phyloP scores from a whole-genome alignment of 163 green algal genomes.

The Scenedesmus sp. region DNA sequence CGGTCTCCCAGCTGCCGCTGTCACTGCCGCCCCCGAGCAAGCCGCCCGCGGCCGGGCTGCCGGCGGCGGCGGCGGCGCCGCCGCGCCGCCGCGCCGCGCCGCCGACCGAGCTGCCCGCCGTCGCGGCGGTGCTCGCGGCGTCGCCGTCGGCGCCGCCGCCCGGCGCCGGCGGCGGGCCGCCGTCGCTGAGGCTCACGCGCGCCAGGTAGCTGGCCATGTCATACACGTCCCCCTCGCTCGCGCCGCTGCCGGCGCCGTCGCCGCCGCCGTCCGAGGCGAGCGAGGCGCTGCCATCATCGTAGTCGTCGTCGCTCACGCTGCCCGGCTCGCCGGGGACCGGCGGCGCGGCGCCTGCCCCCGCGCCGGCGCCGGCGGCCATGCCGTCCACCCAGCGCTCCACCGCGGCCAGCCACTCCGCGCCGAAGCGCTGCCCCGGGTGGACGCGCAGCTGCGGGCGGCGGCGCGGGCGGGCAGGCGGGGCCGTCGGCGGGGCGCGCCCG shows the following conservation, averaged over 20 bases:
- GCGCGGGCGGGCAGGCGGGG: no score
- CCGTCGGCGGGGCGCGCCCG: no score
- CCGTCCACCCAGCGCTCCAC: constrained; percentile 30
- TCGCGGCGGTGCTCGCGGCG: neutral
- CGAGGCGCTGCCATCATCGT: neutral
- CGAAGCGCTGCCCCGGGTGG: constrained; percentile 37
- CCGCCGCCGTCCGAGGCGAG: neutral
- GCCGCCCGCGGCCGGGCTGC: neutral
- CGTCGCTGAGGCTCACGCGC: constrained; percentile 2
- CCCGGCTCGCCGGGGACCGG: constrained; percentile 10
- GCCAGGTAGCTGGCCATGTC: constrained; percentile 38
- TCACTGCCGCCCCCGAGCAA: neutral
- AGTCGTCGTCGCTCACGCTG: constrained; percentile 24
- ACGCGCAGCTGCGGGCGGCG: constrained; percentile 34
- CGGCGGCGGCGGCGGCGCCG: neutral
- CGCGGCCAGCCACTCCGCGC: constrained; percentile 22
- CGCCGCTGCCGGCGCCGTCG: constrained; percentile 1
- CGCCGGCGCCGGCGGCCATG: constrained; percentile 18
- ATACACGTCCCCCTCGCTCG: constrained; percentile 18
- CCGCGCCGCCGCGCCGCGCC: neutral
- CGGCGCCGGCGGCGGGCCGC: neutral
- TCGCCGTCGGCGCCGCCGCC: constrained; percentile 4
- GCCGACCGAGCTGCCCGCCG: neutral
- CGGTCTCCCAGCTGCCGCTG: constrained; percentile 32
- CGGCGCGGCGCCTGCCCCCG: constrained; percentile 31